Evolutionary conservation across 768 basidiomycete genomes (phyloP).

Genomic region (Asterophora parasitica): DNA sequence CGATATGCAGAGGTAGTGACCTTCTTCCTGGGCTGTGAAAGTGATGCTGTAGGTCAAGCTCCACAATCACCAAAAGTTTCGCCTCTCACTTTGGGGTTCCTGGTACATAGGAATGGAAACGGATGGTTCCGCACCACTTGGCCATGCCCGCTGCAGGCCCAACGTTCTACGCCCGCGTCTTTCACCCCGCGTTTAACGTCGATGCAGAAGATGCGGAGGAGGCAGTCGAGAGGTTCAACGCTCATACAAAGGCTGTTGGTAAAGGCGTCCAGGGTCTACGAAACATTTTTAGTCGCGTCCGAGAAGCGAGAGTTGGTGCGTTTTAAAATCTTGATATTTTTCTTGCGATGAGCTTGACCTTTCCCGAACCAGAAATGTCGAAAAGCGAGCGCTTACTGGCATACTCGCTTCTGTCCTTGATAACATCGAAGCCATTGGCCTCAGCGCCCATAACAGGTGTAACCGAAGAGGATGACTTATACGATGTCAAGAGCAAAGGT

Average conservation of each 20-base stretch:
- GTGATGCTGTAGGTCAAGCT: constrained; percentile 53
- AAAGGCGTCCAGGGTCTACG: constrained; percentile 66
- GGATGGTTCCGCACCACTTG: constrained; percentile 54
- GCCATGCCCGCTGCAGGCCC: constrained; percentile 65
- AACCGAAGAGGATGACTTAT: constrained; percentile 44
- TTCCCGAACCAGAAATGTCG: constrained; percentile 58
- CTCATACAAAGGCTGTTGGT: constrained; percentile 60
- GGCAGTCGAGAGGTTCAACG: constrained; percentile 55
- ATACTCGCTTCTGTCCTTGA: constrained; percentile 67
- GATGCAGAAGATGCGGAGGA: constrained; percentile 68
- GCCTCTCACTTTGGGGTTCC: background rate
- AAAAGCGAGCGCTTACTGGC: constrained; percentile 71
- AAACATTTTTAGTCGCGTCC: constrained; percentile 52
- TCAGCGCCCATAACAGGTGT: constrained; percentile 43
- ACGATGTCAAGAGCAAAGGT: constrained; percentile 41
- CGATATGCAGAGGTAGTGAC: constrained; percentile 76
- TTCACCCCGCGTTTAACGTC: constrained; percentile 81
- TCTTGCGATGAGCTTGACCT: background rate
- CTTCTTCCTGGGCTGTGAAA: constrained; percentile 75
- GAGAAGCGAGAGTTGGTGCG: constrained; percentile 66
- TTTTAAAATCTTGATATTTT: background rate
- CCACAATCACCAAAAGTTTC: constrained; percentile 1
- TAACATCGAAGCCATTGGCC: constrained; percentile 62
- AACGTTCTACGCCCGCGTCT: constrained; percentile 72
- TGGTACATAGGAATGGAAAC: constrained; percentile 61